These are phyloP conservation scores for Colletotrichum sp. DNA, from an alignment of 2,329 filamentous ascomycete species.

Conservation along the genomic window DNA sequence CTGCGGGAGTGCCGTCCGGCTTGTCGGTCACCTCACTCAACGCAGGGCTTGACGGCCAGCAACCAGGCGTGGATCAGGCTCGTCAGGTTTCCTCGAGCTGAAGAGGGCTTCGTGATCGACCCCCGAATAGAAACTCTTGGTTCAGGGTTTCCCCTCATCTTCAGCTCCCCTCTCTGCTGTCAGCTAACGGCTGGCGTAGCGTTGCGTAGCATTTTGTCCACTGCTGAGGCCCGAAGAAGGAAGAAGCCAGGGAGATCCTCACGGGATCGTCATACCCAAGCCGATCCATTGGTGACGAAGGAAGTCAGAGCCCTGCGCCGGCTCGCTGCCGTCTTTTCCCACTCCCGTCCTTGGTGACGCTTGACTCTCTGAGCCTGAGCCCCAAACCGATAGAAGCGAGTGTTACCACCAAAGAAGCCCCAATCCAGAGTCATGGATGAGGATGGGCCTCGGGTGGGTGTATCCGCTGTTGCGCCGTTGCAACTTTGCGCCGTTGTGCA, in stretches of 20 bases:
- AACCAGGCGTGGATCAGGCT: background rate
- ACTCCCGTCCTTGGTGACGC: background rate
- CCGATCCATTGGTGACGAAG: background rate
- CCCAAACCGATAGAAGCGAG: background rate
- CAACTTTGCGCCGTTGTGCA: background rate
- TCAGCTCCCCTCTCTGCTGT: background rate
- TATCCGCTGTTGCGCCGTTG: background rate
- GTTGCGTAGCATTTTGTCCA: slow-evolving; percentile 1
- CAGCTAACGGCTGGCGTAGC: background rate
- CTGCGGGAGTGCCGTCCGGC: background rate
- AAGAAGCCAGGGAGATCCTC: slow-evolving; percentile 11
- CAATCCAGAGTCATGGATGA: background rate
- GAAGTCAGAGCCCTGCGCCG: background rate
- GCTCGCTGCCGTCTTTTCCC: background rate
- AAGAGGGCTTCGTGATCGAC: slow-evolving; percentile 7
- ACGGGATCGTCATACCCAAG: slow-evolving; percentile 16
- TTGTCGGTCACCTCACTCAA: background rate
- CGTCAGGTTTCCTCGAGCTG: background rate
- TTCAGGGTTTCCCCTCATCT: slow-evolving; percentile 19
- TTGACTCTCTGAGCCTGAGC: background rate
- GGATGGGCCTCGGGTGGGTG: background rate
- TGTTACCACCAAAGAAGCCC: background rate
- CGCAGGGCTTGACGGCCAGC: background rate
- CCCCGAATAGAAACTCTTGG: slow-evolving; percentile 3
- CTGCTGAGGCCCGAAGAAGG: slow-evolving; percentile 6